Conservation (phyloP, 2,329 filamentous ascomycete genomes). For the Penicillium brevicompactum region DNA sequence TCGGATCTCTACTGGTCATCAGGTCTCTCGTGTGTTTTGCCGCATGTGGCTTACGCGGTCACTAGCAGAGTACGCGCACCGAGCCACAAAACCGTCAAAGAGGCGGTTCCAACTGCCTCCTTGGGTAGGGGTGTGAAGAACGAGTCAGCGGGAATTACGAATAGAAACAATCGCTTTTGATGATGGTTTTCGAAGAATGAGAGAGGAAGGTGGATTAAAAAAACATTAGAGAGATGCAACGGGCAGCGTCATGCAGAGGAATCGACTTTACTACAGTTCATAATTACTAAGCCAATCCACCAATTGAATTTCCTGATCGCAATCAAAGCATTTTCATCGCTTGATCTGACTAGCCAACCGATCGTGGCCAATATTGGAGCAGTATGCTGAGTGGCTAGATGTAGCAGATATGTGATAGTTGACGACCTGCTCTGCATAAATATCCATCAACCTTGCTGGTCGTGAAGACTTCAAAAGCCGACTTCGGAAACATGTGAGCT, state of each 20-base stretch:
- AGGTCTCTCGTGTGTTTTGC: constrained; percentile 1
- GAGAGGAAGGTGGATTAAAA: not conserved
- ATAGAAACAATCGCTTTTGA: not conserved
- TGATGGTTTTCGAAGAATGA: not conserved
- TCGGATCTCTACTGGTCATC: constrained; percentile 4
- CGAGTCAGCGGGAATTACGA: not conserved
- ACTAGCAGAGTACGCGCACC: not conserved
- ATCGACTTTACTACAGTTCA: not conserved
- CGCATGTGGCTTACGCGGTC: not conserved
- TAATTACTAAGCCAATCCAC: not conserved
- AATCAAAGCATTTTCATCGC: not conserved
- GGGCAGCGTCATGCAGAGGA: not conserved
- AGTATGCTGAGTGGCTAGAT: no score
- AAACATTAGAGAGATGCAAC: not conserved
- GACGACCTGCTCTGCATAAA: no score
- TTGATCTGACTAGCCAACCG: not conserved
- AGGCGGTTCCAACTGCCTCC: not conserved
- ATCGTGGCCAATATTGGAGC: not conserved
- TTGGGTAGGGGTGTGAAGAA: not conserved
- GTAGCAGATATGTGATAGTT: no score
- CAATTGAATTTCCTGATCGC: not conserved
- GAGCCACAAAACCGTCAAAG: not conserved
- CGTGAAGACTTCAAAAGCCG: no score
- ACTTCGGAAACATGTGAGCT: no score
- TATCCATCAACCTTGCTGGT: no score